These are phyloP conservation scores for Paecilomyces niveus DNA, from an alignment of 2,329 filamentous ascomycete genomes.

Conservation along the genomic window DNA sequence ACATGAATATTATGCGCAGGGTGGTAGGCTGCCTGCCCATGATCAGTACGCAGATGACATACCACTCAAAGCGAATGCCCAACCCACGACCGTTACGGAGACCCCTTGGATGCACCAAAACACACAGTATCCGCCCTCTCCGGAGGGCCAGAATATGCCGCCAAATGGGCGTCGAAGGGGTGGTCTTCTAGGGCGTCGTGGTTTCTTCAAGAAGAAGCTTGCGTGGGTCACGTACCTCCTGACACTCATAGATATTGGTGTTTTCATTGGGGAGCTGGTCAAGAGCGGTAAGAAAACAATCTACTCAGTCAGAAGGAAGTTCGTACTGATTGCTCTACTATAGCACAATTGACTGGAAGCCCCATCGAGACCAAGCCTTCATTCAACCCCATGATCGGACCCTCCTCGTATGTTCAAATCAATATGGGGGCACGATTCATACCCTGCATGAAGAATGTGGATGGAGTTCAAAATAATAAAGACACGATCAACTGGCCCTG, in stretches of 20 bases:
- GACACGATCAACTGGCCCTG: constrained; percentile 58
- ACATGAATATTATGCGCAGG: constrained; percentile 20
- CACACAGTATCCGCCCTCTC: constrained; percentile 41
- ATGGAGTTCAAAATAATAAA: constrained; percentile 32
- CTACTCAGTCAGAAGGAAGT: constrained; percentile 1
- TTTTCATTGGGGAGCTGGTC: constrained; percentile 84
- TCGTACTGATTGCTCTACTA: constrained; percentile 2
- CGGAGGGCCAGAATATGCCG: constrained; percentile 47
- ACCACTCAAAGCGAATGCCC: constrained; percentile 28
- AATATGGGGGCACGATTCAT: constrained; percentile 93
- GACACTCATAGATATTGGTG: constrained; percentile 66
- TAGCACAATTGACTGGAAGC: constrained; percentile 68
- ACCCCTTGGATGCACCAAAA: constrained; percentile 37
- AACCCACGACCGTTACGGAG: constrained; percentile 21
- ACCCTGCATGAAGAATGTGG: constrained; percentile 82
- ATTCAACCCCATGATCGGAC: constrained; percentile 97
- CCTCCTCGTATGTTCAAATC: constrained; percentile 81
- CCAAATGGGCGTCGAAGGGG: constrained; percentile 12
- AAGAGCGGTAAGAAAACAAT: constrained; percentile 61
- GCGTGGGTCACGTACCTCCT: constrained; percentile 81
- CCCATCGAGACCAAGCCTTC: constrained; percentile 63
- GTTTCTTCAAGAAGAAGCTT: constrained; percentile 51
- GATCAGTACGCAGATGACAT: constrained; percentile 38
- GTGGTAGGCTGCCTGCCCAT: constrained; percentile 23
- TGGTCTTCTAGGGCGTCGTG: constrained; percentile 17